Percentiles rank a stretch among this genome's conserved stretches.
phyloP scores from a whole-genome alignment of 371 early-diverging fungal species.

The Apophysomyces ossiformis region DNA sequence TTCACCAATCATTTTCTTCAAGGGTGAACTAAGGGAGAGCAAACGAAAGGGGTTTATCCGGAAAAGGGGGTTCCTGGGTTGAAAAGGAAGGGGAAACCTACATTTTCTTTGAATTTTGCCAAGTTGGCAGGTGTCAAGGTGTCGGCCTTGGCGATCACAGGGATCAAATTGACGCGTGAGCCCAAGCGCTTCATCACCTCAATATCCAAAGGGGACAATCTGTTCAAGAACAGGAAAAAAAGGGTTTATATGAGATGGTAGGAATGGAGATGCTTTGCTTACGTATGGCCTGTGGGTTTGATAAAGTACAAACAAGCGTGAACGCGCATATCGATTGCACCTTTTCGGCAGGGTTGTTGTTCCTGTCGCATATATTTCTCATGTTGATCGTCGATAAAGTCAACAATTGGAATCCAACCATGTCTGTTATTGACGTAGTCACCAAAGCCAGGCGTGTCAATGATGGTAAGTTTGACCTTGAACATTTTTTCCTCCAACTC shows the following conservation, averaged over 20 bases:
- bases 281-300: conserved; percentile 89
- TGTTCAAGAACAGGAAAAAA: conserved; percentile 33
- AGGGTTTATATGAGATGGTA: conserved; percentile 18
- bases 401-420: conserved; percentile 76
- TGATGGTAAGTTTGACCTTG: conserved; percentile 89
- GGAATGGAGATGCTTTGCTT: conserved; percentile 23
- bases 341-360: conserved; percentile 58
- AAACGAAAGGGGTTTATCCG: not conserved
- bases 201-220: conserved; percentile 88
- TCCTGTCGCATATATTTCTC: conserved; percentile 87
- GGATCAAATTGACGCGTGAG: conserved; percentile 84
- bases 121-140: conserved; percentile 79
- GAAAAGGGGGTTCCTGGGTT: not conserved
- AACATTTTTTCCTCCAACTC: conserved; percentile 97
- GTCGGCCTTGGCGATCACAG: conserved; percentile 75
- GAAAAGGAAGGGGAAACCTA: conserved; percentile 19
- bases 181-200: conserved; percentile 88
- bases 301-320: conserved; percentile 97
- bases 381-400: conserved; percentile 95
- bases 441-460: conserved; percentile 93
- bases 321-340: conserved; percentile 74
- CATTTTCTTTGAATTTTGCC: conserved; percentile 74
- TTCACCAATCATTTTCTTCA: not conserved
- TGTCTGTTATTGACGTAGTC: conserved; percentile 82
- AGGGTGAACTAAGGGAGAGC: not conserved